Percentiles rank a stretch among this genome's conserved stretches.
Conservation (phyloP, 345 rosid genomes). For the Eucalyptus dawsonii region DNA sequence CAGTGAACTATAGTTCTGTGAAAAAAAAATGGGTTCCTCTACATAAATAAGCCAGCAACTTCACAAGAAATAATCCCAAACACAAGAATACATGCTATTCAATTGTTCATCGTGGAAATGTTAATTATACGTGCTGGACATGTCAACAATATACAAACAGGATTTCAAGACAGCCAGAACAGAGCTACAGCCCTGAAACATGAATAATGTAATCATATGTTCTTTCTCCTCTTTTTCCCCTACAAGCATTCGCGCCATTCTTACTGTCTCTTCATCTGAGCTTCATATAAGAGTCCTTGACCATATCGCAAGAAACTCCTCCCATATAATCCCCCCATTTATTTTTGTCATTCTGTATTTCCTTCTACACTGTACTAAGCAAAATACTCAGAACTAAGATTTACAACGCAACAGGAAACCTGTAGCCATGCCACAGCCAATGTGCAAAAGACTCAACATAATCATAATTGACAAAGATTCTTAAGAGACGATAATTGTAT, state of each 20-base stretch:
- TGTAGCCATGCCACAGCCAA: background rate
- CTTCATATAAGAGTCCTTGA: background rate
- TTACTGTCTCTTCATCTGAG: background rate
- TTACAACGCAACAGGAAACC: background rate
- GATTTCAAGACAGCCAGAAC: background rate
- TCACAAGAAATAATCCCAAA: background rate
- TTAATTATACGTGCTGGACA: background rate
- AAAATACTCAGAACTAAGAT: background rate
- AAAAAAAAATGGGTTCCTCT: background rate
- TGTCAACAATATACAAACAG: background rate
- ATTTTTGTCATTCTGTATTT: background rate
- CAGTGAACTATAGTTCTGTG: conserved; percentile 57
- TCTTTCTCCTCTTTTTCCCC: background rate
- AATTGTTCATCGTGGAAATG: background rate
- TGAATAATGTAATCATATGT: background rate
- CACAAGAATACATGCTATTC: background rate
- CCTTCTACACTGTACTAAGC: background rate
- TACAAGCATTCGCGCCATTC: background rate
- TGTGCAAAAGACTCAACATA: background rate
- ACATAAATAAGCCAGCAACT: background rate
- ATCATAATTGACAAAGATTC: background rate
- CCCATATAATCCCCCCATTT: background rate
- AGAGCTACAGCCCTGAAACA: background rate
- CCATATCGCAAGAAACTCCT: background rate
- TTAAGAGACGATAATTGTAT: background rate